Percentiles rank a stretch among this genome's conserved stretches.
Conservation (phyloP, 1,284 basidiomycete genomes). For the Agroathelia rolfsii region DNA sequence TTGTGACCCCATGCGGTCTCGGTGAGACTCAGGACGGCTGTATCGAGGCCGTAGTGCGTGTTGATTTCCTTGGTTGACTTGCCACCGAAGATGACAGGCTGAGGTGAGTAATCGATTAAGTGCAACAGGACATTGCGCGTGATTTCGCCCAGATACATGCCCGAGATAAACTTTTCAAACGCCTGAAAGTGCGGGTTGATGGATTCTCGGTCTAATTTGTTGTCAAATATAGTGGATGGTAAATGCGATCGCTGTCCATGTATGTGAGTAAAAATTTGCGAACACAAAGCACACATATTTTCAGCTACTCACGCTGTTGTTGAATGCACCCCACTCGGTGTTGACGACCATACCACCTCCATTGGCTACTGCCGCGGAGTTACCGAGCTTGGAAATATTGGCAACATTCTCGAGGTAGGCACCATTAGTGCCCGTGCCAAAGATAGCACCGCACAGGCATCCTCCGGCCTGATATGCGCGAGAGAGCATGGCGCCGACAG, state of each 20-base stretch:
- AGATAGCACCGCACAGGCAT: conserved; percentile 86
- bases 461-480: conserved; percentile 87
- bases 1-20: conserved; percentile 62
- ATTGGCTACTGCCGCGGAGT: conserved; percentile 42
- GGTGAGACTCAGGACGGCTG: conserved; percentile 83
- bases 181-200: conserved; percentile 93
- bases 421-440: conserved; percentile 97
- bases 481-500: conserved; percentile 89
- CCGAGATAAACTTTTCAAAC: conserved; percentile 98
- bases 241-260: conserved; percentile 66
- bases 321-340: conserved; percentile 96
- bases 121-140: conserved; percentile 79
- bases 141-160: conserved; percentile 98
- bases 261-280: conserved; percentile 1
- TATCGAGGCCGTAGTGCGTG: conserved; percentile 89
- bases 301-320: conserved; percentile 61
- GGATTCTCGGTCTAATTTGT: conserved; percentile 83
- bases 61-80: conserved; percentile 68
- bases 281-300: conserved; percentile 5
- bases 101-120: conserved; percentile 73
- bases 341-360: conserved; percentile 90
- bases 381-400: conserved; percentile 78
- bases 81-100: conserved; percentile 71
- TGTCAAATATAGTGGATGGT: conserved; percentile 89
- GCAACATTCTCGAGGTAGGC: conserved; percentile 87